These are phyloP conservation scores for Entrophospora sp. DNA, from an alignment of 192 early-diverging fungal species.

Conservation along the genomic window DNA sequence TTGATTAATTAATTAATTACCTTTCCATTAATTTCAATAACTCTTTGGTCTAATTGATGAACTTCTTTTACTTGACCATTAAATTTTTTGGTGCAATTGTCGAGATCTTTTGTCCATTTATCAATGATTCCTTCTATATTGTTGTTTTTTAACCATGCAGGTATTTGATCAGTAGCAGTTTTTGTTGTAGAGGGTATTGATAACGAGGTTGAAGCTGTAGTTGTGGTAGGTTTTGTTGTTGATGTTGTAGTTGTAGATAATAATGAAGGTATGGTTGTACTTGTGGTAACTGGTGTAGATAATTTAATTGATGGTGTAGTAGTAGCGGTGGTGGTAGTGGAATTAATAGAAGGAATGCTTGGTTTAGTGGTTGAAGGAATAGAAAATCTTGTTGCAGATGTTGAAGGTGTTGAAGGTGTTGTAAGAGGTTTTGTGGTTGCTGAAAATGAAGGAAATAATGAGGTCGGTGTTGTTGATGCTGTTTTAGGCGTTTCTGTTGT, in stretches of 20 bases:
- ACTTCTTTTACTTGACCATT: slow-evolving; percentile 79
- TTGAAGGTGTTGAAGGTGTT: neutral
- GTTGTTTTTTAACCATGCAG: slow-evolving; percentile 66
- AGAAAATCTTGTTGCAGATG: neutral
- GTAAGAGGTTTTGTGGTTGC: neutral
- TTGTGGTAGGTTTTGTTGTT: slow-evolving; percentile 29
- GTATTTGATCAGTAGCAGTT: slow-evolving; percentile 38
- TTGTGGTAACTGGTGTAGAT: neutral
- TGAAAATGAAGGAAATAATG: neutral
- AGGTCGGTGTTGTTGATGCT: neutral
- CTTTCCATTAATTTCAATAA: slow-evolving; percentile 76
- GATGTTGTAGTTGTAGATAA: slow-evolving; percentile 11
- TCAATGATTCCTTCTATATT: slow-evolving; percentile 88
- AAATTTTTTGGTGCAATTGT: slow-evolving; percentile 71
- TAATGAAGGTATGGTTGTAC: neutral
- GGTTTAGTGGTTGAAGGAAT: neutral
- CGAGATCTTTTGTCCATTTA: slow-evolving; percentile 82
- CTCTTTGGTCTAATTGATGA: slow-evolving; percentile 71
- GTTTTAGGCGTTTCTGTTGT: too few relatives aligned
- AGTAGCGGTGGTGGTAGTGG: neutral
- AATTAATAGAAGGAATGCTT: neutral
- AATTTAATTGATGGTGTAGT: neutral
- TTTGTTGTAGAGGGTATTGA: slow-evolving; percentile 26
- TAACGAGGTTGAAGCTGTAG: slow-evolving; percentile 28
- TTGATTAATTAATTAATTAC: slow-evolving; percentile 33